Evolutionary conservation across 78 protist species (phyloP).

Genomic region (Speleostelium caveatum): DNA sequence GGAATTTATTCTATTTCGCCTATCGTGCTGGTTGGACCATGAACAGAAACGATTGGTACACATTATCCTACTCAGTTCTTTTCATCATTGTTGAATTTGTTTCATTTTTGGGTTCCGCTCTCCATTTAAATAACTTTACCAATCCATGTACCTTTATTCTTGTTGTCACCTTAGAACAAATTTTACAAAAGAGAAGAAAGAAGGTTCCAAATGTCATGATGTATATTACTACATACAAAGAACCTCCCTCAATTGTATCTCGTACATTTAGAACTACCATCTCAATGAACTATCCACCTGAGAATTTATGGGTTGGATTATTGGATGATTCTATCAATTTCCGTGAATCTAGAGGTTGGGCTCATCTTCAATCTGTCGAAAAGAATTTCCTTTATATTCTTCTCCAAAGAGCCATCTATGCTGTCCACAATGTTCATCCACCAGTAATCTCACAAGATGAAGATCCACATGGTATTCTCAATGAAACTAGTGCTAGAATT

Average conservation of each 20-base stretch:
- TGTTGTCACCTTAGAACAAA: constrained; percentile 72
- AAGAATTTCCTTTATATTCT: constrained; percentile 68
- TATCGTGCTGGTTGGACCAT: constrained; percentile 81
- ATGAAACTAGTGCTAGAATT: constrained; percentile 41
- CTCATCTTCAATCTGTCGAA: constrained; percentile 73
- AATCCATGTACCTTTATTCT: constrained; percentile 73
- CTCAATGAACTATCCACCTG: constrained; percentile 72
- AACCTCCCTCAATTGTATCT: constrained; percentile 73
- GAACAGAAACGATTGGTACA: constrained; percentile 32
- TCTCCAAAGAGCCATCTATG: constrained; percentile 44
- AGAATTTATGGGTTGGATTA: constrained; percentile 54
- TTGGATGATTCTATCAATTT: constrained; percentile 69
- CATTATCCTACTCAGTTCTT: constrained; percentile 8
- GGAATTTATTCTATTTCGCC: constrained; percentile 74
- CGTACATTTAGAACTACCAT: constrained; percentile 79
- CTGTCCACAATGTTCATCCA: constrained; percentile 51
- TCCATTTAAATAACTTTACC: constrained; percentile 79
- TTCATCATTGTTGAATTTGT: constrained; percentile 67
- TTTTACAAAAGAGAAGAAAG: constrained; percentile 60
- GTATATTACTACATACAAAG: constrained; percentile 65
- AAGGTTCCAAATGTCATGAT: constrained; percentile 52
- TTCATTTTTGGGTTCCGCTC: constrained; percentile 58
- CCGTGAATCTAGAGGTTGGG: constrained; percentile 78
- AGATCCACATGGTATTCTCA: constrained; percentile 77
- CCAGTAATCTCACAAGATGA: constrained; percentile 29